phyloP scores from a whole-genome alignment of 2,329 filamentous ascomycete genomes.

The Ramichloridium luteum region DNA sequence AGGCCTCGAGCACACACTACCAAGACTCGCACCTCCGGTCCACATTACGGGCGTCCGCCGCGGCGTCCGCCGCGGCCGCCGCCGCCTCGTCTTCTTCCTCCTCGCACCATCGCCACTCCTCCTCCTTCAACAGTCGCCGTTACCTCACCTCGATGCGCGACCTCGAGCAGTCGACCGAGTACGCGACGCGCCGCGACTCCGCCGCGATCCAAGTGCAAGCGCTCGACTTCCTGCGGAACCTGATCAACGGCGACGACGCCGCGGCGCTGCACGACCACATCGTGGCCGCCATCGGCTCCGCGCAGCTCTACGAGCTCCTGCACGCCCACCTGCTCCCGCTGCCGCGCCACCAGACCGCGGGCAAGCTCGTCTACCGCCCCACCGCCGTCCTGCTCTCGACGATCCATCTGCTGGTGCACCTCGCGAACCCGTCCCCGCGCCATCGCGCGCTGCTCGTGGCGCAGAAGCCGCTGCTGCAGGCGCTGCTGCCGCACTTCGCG shows the following conservation, averaged over 20 bases:
- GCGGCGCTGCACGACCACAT: constrained; percentile 73
- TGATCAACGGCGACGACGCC: constrained; percentile 56
- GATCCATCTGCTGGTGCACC: constrained; percentile 73
- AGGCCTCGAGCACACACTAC: constrained; percentile 24
- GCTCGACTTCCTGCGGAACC: constrained; percentile 77
- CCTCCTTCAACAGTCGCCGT: constrained; percentile 20
- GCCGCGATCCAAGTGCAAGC: constrained; percentile 82
- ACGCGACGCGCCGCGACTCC: constrained; percentile 62
- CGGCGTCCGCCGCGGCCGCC: constrained; percentile 3
- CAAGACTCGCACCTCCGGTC: constrained; percentile 25
- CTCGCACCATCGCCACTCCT: no score
- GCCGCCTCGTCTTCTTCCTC: no score
- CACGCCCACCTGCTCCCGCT: constrained; percentile 57
- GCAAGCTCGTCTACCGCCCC: constrained; percentile 30
- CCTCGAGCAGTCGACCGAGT: constrained; percentile 50
- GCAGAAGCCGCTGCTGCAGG: constrained; percentile 62
- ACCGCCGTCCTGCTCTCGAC: constrained; percentile 63
- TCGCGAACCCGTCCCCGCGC: constrained; percentile 67
- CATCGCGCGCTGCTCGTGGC: constrained; percentile 68
- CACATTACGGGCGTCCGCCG: constrained; percentile 18
- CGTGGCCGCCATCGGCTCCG: constrained; percentile 61
- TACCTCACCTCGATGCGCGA: constrained; percentile 21
- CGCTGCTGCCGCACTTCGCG: constrained; percentile 59
- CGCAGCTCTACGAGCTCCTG: constrained; percentile 69
- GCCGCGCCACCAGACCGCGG: constrained; percentile 8